Evolutionary conservation across 495 filamentous ascomycete genomes (phyloP), one percentile per base, ranked within the genome.

Genomic region (Aspergillus wentii): DNA sequence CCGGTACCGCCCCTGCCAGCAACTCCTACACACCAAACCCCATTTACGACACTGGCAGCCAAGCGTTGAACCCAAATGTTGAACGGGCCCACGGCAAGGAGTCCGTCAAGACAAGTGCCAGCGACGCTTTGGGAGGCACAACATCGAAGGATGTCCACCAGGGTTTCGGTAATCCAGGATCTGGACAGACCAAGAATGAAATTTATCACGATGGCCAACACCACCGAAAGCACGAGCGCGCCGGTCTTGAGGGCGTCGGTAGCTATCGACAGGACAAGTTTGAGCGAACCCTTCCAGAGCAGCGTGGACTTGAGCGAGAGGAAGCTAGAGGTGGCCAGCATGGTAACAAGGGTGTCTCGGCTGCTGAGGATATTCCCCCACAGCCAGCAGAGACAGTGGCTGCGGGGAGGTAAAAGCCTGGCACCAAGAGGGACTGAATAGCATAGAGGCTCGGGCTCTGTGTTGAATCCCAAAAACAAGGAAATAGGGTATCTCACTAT

Each of bases 1-100:
- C 81, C 0, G 85, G 85, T 33, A 78, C 77, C 5, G 86, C 85
- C 0, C 85, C 86, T 0, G 51, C 61, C 1, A 68, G 76, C 42
- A 50, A 64, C 45, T 83, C 82, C 8, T 85, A 76, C 64, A 43
- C 59, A 2, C 77, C 85, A 8, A 74, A 81, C 48, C 45, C 71
- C 9, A 51, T 54, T 17, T 51, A 53, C 46, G 67, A 74, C 31
- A 46, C 57, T 14, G 70, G 69, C 4, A 48, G 61, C 27, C 67
- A 78, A 40, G 69, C 72, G 16, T 54, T 62, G 43, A 73, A 75
- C 23, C 55, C 62, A 23, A 57, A 62, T 30, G 49, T 58, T 1
- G 48, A 64, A 26, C 59, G 62, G 21, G 32, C 35, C 10, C 61
- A 69, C 27, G 67, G 61, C 19, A 74, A 74, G 34, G 65, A 71